Evolutionary conservation across 257 asterid genomes (phyloP).

Genomic region (Solanum rostratum): DNA sequence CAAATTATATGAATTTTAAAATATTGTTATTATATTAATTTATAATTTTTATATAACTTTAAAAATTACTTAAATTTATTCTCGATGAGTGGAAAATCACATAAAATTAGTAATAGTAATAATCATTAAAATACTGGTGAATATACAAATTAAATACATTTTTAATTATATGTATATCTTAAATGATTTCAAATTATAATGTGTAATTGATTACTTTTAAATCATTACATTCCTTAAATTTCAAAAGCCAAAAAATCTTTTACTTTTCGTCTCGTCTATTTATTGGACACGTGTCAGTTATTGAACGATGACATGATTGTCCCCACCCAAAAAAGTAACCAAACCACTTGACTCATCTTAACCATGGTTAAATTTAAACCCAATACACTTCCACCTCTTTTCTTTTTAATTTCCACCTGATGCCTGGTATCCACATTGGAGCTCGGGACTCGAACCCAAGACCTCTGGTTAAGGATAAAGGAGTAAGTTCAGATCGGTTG

Average conservation of each 20-base stretch:
- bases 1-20: background rate
- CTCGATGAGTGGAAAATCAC: too few relatives aligned
- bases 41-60: too few relatives aligned
- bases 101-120: too few relatives aligned
- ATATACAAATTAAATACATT: background rate
- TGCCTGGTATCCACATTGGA: too few relatives aligned
- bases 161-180: background rate
- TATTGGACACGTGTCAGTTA: background rate
- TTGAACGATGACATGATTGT: background rate
- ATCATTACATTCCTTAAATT: background rate
- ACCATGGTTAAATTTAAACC: background rate
- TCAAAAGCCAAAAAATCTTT: background rate
- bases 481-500: too few relatives aligned
- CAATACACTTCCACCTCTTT: background rate
- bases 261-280: background rate
- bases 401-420: too few relatives aligned
- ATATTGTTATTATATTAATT: too few relatives aligned
- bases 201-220: background rate
- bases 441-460: too few relatives aligned
- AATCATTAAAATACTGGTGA: background rate
- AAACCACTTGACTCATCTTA: background rate
- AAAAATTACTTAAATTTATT: too few relatives aligned
- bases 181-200: background rate
- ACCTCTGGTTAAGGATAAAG: too few relatives aligned
- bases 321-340: background rate